Base-by-base conservation (phyloP, 116 monocot genomes). In the Phalaenopsis hybrid region DNA sequence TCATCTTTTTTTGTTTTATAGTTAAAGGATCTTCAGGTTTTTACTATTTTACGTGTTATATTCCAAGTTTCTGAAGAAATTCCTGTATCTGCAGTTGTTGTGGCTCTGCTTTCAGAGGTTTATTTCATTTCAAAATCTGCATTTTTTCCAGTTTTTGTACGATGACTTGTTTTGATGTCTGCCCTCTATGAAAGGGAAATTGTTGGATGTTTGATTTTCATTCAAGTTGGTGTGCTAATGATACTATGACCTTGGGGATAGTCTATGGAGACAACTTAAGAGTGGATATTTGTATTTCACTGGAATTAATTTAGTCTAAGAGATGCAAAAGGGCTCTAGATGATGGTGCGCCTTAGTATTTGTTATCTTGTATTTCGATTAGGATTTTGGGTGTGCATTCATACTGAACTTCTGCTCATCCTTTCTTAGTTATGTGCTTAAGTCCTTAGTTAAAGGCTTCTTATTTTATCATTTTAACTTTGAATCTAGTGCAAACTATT, bases 11-110 rank as follows among this genome's bases (percentile, higher is more conserved):
- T 67, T 46, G 67, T 2, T 31, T 69, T 86, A 81, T 79, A 96
- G 96, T 82, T 96, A 81, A 96, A 96, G 82, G 84, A 96, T 87
- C 94, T 96, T 74, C 88, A 90, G 79, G 92, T 96, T 69, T 96
- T 87, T 75, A 92, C 96, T 72, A 85, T 94, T 74, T 79, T 96
- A 28, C 96, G 96, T 86, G 92, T 92, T 81, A 92, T 96, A 63
- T 96, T 96, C 78, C 96, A 96, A 86, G 89, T 96, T 84, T 92
- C 85, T 67, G 96, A 96, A 81, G 94, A 96, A 81, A 92, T 96
- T 51, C 96, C 96, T 88, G n/a, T n/a, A 75, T 96, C 96, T 84
- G 96, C 96, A 67, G 92, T 96, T 57, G 92, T 94, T 20, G 94
- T 96, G 87, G 96, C 96, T 69, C 96, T 96, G 17, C 91, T 94